Evolutionary conservation across 2,329 filamentous ascomycete species (phyloP).

Genomic region (Colletotrichum orchidophilum): DNA sequence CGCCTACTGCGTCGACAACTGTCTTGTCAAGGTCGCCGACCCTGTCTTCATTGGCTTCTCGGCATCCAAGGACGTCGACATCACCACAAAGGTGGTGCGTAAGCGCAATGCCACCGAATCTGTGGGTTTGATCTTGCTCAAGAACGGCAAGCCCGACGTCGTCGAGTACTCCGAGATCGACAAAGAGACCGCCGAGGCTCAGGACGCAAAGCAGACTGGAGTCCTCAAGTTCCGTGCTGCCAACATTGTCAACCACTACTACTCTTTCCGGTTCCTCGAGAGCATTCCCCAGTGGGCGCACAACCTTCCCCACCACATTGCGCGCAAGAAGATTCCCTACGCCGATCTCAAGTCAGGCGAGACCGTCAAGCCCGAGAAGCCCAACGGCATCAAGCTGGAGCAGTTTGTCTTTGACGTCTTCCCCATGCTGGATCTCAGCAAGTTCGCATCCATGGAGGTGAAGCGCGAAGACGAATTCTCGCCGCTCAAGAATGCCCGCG

Average conservation of each 20-base stretch:
- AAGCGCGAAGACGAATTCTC: conserved; percentile 98
- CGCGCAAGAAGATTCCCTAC: conserved; percentile 97
- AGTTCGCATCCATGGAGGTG: conserved; percentile 97
- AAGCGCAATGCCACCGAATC: conserved; percentile 97
- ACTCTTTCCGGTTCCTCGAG: conserved; percentile 92
- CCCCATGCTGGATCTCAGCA: conserved; percentile 82
- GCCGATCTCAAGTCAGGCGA: conserved; percentile 81
- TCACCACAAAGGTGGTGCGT: conserved; percentile 98
- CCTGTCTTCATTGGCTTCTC: conserved; percentile 95
- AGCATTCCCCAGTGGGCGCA: conserved; percentile 87
- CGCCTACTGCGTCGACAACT: conserved; percentile 99
- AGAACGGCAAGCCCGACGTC: conserved; percentile 96
- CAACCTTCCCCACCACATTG: conserved; percentile 92
- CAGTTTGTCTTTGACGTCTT: conserved; percentile 99
- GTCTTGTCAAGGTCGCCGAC: conserved; percentile 98
- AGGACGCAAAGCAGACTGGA: conserved; percentile 80
- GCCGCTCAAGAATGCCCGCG: conserved; percentile 88
- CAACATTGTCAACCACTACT: conserved; percentile 99
- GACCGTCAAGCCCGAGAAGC: conserved; percentile 88
- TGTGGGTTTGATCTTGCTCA: conserved; percentile 91
- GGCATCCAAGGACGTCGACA: conserved; percentile 87
- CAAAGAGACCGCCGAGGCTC: conserved; percentile 85
- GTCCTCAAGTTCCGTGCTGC: conserved; percentile 96
- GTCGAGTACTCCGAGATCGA: conserved; percentile 99
- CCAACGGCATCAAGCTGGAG: conserved; percentile 98